Conservation (phyloP, 2,329 filamentous ascomycete genomes). For the Alternaria angustiovoidea region DNA sequence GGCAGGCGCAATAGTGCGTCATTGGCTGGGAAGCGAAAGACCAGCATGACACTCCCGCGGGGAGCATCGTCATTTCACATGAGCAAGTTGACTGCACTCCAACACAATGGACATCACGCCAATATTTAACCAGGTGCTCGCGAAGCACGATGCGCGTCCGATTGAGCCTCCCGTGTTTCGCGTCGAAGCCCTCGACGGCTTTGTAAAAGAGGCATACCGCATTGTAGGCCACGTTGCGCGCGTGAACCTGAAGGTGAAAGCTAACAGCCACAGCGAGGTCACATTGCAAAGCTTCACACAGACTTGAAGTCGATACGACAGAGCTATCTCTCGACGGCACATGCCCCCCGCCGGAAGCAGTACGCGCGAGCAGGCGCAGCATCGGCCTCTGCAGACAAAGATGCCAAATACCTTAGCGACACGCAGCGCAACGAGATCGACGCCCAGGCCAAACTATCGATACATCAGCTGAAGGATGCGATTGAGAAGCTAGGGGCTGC, state of each 20-base stretch:
- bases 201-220: slow-evolving; percentile 90
- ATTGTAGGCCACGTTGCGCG: slow-evolving; percentile 69
- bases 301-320: slow-evolving; percentile 86
- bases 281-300: slow-evolving; percentile 79
- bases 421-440: slow-evolving; percentile 86
- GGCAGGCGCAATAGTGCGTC: slow-evolving; percentile 13
- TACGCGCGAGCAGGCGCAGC: slow-evolving; percentile 50
- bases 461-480: slow-evolving; percentile 83
- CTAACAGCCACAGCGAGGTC: slow-evolving; percentile 71
- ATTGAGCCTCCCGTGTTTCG: slow-evolving; percentile 56
- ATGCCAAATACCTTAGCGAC: slow-evolving; percentile 73
- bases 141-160: slow-evolving; percentile 63
- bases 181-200: slow-evolving; percentile 72
- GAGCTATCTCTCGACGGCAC: slow-evolving; percentile 86
- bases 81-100: slow-evolving; percentile 22
- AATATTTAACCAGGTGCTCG: slow-evolving; percentile 73
- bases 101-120: slow-evolving; percentile 68
- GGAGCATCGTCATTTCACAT: slow-evolving; percentile 36
- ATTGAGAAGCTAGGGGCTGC: slow-evolving; percentile 83
- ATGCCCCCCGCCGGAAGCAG: slow-evolving; percentile 64
- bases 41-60: slow-evolving; percentile 30
- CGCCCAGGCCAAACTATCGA: slow-evolving; percentile 81
- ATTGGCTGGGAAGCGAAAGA: slow-evolving; percentile 34
- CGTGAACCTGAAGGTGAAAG: slow-evolving; percentile 26
- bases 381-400: slow-evolving; percentile 51